phyloP scores from a whole-genome alignment of 1,139 yeast genomes.

The Blastobotrys ciferrii region DNA sequence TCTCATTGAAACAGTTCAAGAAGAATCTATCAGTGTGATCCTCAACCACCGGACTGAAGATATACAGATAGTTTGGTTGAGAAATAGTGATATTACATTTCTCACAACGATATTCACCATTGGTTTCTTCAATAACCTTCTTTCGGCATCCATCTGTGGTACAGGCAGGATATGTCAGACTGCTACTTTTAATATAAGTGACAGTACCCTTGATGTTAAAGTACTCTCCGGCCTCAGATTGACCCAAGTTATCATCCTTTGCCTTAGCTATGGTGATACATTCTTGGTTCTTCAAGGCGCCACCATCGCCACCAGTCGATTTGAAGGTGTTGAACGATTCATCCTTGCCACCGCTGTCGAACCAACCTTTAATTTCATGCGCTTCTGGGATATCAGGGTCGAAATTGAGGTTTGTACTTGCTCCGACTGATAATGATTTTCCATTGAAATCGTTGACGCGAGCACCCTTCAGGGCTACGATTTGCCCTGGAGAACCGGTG shows the following conservation, averaged over 20 bases:
- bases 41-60: slow-evolving; percentile 65
- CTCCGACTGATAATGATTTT: slow-evolving; percentile 76
- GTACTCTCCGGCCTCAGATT: slow-evolving; percentile 67
- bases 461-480: slow-evolving; percentile 89
- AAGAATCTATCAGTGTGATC: slow-evolving; percentile 84
- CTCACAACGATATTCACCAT: slow-evolving; percentile 90
- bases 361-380: slow-evolving; percentile 90
- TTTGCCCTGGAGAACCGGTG: slow-evolving; percentile 67
- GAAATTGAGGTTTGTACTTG: slow-evolving; percentile 67
- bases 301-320: slow-evolving; percentile 28
- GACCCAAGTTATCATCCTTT: slow-evolving; percentile 67
- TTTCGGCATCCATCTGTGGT: slow-evolving; percentile 67
- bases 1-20: slow-evolving; percentile 84
- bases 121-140: slow-evolving; percentile 71
- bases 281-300: slow-evolving; percentile 37
- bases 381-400: slow-evolving; percentile 93
- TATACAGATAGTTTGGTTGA: slow-evolving; percentile 75
- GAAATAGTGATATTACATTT: slow-evolving; percentile 71
- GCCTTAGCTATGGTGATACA: slow-evolving; percentile 62
- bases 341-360: slow-evolving; percentile 69
- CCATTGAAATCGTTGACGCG: slow-evolving; percentile 90
- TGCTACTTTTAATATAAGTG: slow-evolving; percentile 62
- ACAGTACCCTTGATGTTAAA: slow-evolving; percentile 74
- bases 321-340: slow-evolving; percentile 64
- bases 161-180: slow-evolving; percentile 91